phyloP scores from a whole-genome alignment of 2,329 filamentous ascomycete genomes.

The Paecilomyces sp. region DNA sequence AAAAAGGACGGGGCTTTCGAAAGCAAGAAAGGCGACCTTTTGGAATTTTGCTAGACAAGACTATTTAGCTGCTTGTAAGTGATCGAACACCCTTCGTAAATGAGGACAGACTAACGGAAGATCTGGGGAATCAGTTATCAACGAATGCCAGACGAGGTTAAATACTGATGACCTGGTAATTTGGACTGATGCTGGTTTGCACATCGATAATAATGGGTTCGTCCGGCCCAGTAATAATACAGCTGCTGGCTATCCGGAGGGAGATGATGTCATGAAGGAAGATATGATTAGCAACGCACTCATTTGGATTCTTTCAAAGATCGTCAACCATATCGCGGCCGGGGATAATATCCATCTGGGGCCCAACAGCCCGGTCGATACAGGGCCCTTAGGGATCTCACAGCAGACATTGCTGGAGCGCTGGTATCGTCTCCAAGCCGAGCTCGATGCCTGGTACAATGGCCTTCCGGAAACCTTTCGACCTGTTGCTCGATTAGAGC shows the following conservation, averaged over 20 bases:
- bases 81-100: neutral
- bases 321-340: slow-evolving; percentile 57
- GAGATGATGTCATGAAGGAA: slow-evolving; percentile 48
- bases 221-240: slow-evolving; percentile 36
- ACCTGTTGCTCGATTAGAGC: slow-evolving; percentile 46
- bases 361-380: slow-evolving; percentile 15
- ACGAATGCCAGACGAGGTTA: slow-evolving; percentile 53
- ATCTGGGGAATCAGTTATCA: slow-evolving; percentile 35
- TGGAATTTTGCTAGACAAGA: slow-evolving; percentile 64
- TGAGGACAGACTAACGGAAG: neutral
- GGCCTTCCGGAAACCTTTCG: slow-evolving; percentile 55
- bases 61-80: slow-evolving; percentile 55
- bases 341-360: slow-evolving; percentile 43
- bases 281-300: slow-evolving; percentile 59
- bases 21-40: slow-evolving; percentile 53
- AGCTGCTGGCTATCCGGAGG: slow-evolving; percentile 23
- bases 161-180: slow-evolving; percentile 56
- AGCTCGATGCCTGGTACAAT: slow-evolving; percentile 53
- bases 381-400: slow-evolving; percentile 25
- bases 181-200: slow-evolving; percentile 58
- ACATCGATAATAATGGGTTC: slow-evolving; percentile 48
- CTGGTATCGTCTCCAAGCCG: slow-evolving; percentile 46
- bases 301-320: slow-evolving; percentile 59
- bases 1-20: slow-evolving; percentile 40
- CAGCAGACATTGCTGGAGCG: slow-evolving; percentile 39